Conservation (phyloP, 495 filamentous ascomycete species). For the Elaphomyces granulatus region DNA sequence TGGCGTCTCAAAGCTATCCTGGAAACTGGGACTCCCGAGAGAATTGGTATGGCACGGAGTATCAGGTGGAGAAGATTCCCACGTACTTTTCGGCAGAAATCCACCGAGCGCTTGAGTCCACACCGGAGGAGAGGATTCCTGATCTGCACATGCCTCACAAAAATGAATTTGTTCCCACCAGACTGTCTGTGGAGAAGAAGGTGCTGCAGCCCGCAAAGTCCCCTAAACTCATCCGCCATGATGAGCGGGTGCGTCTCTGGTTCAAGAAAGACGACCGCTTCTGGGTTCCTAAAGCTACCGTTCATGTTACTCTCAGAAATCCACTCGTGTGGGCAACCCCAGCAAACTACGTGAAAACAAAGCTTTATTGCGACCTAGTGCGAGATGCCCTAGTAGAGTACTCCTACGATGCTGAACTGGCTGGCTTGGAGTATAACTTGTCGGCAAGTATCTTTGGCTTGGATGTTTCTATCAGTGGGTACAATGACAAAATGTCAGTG, state of each 20-base stretch:
- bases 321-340: slow-evolving; percentile 65
- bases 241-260: slow-evolving; percentile 74
- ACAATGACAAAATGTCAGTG: slow-evolving; percentile 91
- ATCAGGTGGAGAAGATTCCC: slow-evolving; percentile 71
- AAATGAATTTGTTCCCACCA: slow-evolving; percentile 93
- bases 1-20: slow-evolving; percentile 70
- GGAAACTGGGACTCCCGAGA: slow-evolving; percentile 80
- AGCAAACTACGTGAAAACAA: slow-evolving; percentile 58
- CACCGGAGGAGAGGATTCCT: slow-evolving; percentile 41
- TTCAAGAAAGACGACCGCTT: slow-evolving; percentile 98
- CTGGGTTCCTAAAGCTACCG: slow-evolving; percentile 91
- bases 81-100: slow-evolving; percentile 57
- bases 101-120: slow-evolving; percentile 42
- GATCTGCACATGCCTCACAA: slow-evolving; percentile 78
- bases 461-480: slow-evolving; percentile 69
- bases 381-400: slow-evolving; percentile 86
- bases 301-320: slow-evolving; percentile 67
- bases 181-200: slow-evolving; percentile 89
- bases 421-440: slow-evolving; percentile 76
- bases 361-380: slow-evolving; percentile 76
- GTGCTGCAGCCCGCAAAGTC: slow-evolving; percentile 54
- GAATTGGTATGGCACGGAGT: slow-evolving; percentile 97
- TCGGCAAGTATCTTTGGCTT: slow-evolving; percentile 54
- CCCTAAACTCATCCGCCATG: slow-evolving; percentile 79
- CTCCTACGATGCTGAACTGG: slow-evolving; percentile 90